phyloP scores from a whole-genome alignment of 257 asterid species.

The Thymus mandschuricus region DNA sequence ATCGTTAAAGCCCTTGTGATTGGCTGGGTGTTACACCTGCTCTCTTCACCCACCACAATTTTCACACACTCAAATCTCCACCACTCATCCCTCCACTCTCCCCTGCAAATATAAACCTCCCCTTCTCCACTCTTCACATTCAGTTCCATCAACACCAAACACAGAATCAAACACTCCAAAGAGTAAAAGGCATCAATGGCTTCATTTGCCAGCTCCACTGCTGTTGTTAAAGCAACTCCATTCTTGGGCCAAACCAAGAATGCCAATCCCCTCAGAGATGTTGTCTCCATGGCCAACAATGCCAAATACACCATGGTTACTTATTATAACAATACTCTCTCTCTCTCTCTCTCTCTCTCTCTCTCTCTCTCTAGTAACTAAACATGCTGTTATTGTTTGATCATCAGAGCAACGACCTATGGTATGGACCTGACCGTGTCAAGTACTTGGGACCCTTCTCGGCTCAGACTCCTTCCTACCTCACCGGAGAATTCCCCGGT shows the following conservation, averaged over 20 bases:
- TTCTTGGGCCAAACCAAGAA: conserved; percentile 76
- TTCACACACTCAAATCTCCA: conserved; percentile 38
- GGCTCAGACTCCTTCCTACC: conserved; percentile 86
- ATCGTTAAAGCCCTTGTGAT: conserved; percentile 52
- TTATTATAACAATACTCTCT: neutral
- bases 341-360: no score
- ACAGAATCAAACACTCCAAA: neutral
- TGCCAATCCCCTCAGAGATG: conserved; percentile 62
- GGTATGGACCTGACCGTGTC: conserved; percentile 89
- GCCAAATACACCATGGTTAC: conserved; percentile 66
- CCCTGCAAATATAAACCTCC: conserved; percentile 28
- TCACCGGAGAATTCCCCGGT: conserved; percentile 84
- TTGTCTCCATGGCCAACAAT: conserved; percentile 60
- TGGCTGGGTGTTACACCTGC: conserved; percentile 40
- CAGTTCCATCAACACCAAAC: neutral
- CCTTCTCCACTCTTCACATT: conserved; percentile 5
- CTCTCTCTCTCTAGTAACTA: no score
- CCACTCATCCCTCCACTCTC: conserved; percentile 40
- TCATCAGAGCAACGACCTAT: conserved; percentile 59
- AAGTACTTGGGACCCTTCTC: conserved; percentile 93
- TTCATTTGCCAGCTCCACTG: conserved; percentile 58
- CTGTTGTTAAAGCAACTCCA: conserved; percentile 66
- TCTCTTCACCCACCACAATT: conserved; percentile 54
- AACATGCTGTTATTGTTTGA: neutral
- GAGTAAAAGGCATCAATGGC: conserved; percentile 64